phyloP scores from a whole-genome alignment of 2,329 filamentous ascomycete species.

The Parafenestella ontariensis region DNA sequence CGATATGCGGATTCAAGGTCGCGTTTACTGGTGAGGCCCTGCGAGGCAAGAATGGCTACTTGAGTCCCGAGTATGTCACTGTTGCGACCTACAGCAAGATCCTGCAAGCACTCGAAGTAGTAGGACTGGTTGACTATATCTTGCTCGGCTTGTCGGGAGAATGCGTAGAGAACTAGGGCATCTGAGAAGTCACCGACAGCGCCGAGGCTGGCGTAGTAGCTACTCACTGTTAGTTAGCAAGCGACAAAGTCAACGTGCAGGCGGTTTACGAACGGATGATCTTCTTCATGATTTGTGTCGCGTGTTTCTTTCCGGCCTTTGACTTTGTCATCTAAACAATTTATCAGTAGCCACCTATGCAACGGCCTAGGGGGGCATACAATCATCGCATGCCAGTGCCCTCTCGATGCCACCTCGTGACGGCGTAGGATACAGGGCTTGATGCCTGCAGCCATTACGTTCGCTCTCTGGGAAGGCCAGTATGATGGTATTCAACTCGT shows the following conservation, averaged over 20 bases:
- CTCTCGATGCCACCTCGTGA: constrained; percentile 51
- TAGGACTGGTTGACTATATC: constrained; percentile 64
- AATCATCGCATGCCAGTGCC: constrained; percentile 47
- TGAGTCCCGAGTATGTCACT: constrained; percentile 66
- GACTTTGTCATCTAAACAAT: constrained; percentile 31
- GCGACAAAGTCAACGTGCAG: background rate
- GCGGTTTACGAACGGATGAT: constrained; percentile 40
- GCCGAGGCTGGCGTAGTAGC: constrained; percentile 68
- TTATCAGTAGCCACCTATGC: constrained; percentile 13
- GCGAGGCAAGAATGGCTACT: constrained; percentile 64
- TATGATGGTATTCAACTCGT: constrained; percentile 64
- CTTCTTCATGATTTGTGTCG: constrained; percentile 42
- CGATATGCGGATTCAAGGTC: constrained; percentile 66
- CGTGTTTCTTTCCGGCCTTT: constrained; percentile 32
- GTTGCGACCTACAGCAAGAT: constrained; percentile 63
- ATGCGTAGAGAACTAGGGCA: constrained; percentile 67
- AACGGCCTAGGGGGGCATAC: constrained; percentile 20
- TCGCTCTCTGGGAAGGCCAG: constrained; percentile 45
- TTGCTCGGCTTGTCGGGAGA: constrained; percentile 63
- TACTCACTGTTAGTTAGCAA: constrained; percentile 27
- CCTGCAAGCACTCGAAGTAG: constrained; percentile 71
- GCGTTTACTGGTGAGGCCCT: constrained; percentile 63
- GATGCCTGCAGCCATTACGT: constrained; percentile 38
- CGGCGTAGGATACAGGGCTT: constrained; percentile 41
- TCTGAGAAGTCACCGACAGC: constrained; percentile 69